Evolutionary conservation across 164 flowering plant genomes (phyloP), one percentile per base, ranked within the genome.

Genomic region (Sextonia rubra): DNA sequence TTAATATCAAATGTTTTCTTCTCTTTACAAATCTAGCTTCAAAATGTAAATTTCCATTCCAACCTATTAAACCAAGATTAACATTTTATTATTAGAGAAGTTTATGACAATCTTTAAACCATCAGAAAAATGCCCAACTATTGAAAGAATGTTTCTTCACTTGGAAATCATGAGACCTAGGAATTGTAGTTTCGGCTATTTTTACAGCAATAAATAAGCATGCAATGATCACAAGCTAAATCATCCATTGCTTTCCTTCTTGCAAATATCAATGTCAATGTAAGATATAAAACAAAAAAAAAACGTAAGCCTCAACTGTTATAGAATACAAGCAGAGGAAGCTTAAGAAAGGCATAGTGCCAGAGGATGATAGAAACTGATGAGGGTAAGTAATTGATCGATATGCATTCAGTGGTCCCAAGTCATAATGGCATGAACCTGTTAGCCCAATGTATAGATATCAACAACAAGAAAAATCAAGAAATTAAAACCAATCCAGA

Each of bases 151-250:
- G 49, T 60, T 25, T 71, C 63, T 74, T 66, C 69, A 92, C 97
- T 93, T 92, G 97, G 66, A 92, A 83, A 86, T 92, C 93, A 61
- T 88, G 80, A 74, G 77, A 72, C 1, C 83, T 69, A 44, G 97
- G 97, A 15, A 89, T 90, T 27, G 88, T 85, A 62, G 87, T 86
- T 76, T 92, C 97, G n/a, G 90, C 97, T 86, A 90, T 82, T 83
- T 92, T 92, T 73, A 93, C 95, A 25, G 95, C 93, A 71, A 92
- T 81, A 47, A 95, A 92, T n/a, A n/a, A n/a, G n/a, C n/a, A n/a
- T n/a, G n/a, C n/a, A n/a, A n/a, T n/a, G n/a, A n/a, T n/a, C n/a
- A 90, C 73, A 71, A 92, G 80, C 70, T 90, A 93, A 85, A 88
- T 83, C 85, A 81, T 90, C 97, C 97, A 92, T 69, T 84, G 79